Evolutionary conservation across 2,329 filamentous ascomycete species (phyloP), one percentile per base, ranked within the genome.

Genomic region (Colletotrichum sidae): DNA sequence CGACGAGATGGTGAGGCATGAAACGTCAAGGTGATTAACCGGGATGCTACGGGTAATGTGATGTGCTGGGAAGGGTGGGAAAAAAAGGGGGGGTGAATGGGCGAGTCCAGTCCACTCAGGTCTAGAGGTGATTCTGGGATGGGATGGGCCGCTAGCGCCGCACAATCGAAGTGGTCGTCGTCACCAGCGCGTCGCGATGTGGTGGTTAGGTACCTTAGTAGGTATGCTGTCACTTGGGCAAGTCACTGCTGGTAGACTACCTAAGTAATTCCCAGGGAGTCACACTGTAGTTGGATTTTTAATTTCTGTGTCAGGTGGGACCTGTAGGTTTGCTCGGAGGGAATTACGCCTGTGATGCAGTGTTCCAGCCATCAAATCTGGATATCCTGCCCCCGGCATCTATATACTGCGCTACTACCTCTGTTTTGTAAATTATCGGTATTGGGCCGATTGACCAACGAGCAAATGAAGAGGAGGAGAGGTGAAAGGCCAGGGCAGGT

Each of bases 1-100:
- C 71, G 72, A 75, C 73, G 69, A 67, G 60, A 67, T 69, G 66
- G 68, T 70, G 67, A 70, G 60, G 70, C 67, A 68, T 75, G 73
- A 75, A 75, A 75, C 73, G 72, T 71, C 58, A 70, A 68, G 68
- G 69, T 66, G 67, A 58, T 49, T 58, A 67, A 62, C 69, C 69
- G 65, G 69, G 70, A 62, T 70, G 49, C 44, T 33, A 55, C 58
- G 50, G 60, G 70, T 70, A 72, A 72, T 71, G 50, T 25, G 64
- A 42, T 12, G 52, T 11, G 45, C 37, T 46, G 60, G 42, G 33
- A 45, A 37, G 49, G 42, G 41, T 52, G 25, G 53, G 60, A 62
- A 52, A 59, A 55, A 58, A 51, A 39, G 60, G 60, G 65, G 60
- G 61, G 50, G 55, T 60, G 65, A 15, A 49, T 6, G 34, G 13